Base-by-base conservation (phyloP, 176 grass and related monocot genomes). In the Avena atlantica region DNA sequence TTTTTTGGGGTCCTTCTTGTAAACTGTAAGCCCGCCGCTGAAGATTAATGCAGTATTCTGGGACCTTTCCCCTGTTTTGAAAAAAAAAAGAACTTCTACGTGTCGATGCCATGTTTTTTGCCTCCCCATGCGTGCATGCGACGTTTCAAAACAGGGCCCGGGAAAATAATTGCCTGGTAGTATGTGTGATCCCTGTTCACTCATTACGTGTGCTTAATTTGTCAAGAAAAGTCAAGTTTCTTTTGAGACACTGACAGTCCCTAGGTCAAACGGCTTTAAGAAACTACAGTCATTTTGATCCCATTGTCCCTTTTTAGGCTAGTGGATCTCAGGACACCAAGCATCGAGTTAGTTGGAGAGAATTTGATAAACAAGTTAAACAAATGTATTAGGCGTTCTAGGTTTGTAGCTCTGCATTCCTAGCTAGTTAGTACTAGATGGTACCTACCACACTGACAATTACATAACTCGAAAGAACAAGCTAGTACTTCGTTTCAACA, bases 381-480 rank as follows among this genome's bases (percentile, higher is more conserved):
- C 19, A 40, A 66, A 24, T 78, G 0, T 55, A 73, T 2, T 78
- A 66, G 19, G 27, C 20, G 1, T 12, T 51, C 12, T 77, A 85
- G 73, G 59, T 12, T 78, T 66, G 59, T 53, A 78, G 50, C 70
- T 84, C 74, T 78, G n/a, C 24, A 10, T 44, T 51, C n/a, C 75
- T 31, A 53, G 73, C 29, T 79, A 58, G 40, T 20, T 79, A 58
- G 40, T 42, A 7, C 6, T 42, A 42, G 75, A 86, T 78, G 62
- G 75, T 27, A 86, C 74, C 84, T 3, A 78, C 61, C 62, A 79
- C 49, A 47, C 15, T 86, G 9, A 78, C 51, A 12, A 57, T 16
- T 70, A 70, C 29, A 70, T 58, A 79, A 70, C 15, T 44, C n/a
- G 47, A 86, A 79, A 70, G 51, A 44, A 64, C 15, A 15, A 84